phyloP scores from a whole-genome alignment of 306 rosid genomes.

The Cotoneaster glaucophyllus region DNA sequence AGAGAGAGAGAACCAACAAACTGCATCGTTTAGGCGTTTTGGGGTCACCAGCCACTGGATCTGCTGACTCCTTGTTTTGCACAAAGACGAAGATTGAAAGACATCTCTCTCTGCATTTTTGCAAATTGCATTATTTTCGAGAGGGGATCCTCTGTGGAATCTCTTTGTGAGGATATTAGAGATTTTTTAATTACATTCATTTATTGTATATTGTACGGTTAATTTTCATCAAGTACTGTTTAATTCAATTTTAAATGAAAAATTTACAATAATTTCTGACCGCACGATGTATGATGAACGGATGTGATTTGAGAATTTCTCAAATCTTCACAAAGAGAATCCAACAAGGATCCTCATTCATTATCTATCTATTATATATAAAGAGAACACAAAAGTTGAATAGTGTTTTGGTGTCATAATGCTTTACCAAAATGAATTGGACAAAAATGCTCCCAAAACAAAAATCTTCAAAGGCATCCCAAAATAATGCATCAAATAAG shows the following conservation, averaged over 20 bases:
- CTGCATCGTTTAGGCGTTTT: neutral
- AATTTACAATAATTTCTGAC: no score
- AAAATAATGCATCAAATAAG: no score
- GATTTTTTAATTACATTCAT: accelerated
- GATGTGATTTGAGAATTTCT: accelerated
- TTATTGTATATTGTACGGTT: accelerated
- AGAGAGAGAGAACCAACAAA: neutral
- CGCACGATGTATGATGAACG: accelerated
- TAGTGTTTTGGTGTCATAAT: no score
- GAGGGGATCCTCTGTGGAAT: accelerated
- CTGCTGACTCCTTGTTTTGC: neutral
- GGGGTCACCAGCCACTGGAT: neutral
- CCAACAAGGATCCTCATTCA: accelerated
- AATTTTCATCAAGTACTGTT: accelerated
- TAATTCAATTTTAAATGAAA: no score
- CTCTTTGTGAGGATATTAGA: accelerated
- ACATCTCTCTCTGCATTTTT: neutral
- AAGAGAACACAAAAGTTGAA: no score
- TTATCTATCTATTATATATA: no score
- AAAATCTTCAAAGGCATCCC: no score
- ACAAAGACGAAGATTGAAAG: neutral
- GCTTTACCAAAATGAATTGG: no score
- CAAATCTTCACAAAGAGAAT: no score
- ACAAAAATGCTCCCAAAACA: no score
- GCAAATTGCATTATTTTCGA: neutral